A percentile compares a stretch with the other conserved stretches of the same genome.
phyloP scores from a whole-genome alignment of 306 rosid species.

The Inga oerstediana region DNA sequence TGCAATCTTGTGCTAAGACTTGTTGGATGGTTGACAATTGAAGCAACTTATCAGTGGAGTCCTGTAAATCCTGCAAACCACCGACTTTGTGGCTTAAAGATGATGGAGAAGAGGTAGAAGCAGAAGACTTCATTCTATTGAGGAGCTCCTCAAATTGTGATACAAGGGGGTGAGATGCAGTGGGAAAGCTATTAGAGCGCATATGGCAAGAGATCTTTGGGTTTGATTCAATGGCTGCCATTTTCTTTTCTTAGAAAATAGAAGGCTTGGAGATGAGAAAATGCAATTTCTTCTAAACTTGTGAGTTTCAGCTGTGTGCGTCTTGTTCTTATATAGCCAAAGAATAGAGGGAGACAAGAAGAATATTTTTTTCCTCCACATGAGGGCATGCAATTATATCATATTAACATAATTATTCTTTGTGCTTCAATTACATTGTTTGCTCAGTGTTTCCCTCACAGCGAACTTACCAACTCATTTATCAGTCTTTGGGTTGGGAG shows the following conservation, averaged over 20 bases:
- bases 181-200: slow-evolving; percentile 44
- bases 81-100: slow-evolving; percentile 13
- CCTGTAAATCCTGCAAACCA: slow-evolving; percentile 37
- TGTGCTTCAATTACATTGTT: not conserved
- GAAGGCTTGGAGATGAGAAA: slow-evolving; percentile 4
- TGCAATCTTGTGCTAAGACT: slow-evolving; percentile 24
- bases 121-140: slow-evolving; percentile 34
- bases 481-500: not conserved
- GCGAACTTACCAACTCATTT: not conserved
- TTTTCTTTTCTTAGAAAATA: slow-evolving; percentile 20
- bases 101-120: slow-evolving; percentile 27
- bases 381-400: slow-evolving; percentile 23
- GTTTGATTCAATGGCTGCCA: slow-evolving; percentile 32
- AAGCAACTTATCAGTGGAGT: slow-evolving; percentile 30
- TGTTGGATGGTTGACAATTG: slow-evolving; percentile 30
- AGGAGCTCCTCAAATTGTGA: slow-evolving; percentile 42
- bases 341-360: slow-evolving; percentile 32
- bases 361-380: not conserved
- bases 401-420: slow-evolving; percentile 32
- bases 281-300: slow-evolving; percentile 21
- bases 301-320: slow-evolving; percentile 18
- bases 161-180: slow-evolving; percentile 36
- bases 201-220: slow-evolving; percentile 34
- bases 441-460: not conserved
- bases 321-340: slow-evolving; percentile 35